Base-by-base conservation (phyloP, 306 rosid species). In the Fragaria iinumae region DNA sequence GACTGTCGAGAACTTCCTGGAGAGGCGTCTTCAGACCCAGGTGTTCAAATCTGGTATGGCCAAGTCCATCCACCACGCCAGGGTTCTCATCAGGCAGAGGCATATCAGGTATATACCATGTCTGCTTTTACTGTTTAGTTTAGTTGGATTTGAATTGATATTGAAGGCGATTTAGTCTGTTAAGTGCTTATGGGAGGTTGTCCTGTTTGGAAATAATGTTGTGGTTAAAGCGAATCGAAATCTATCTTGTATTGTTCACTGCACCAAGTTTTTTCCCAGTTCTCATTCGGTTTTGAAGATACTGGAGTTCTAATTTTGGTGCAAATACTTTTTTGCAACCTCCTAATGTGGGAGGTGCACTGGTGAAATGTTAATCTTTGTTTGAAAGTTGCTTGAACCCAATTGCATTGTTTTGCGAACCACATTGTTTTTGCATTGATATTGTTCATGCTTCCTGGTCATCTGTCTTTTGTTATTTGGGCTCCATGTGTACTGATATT, bases 1-100 rank as follows among this genome's bases (percentile, higher is more conserved):
- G 69, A 82, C 86, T 2, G 86, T 82, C 0, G 86, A 82, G 76
- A 82, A 74, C 73, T 82, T 82, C 75, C 82, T 82, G 36, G 86
- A 82, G 77, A 82, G 86, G 38, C 86, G 83, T 8, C 86, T 82
- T n/a, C 86, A 82, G 27, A 78, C 82, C 56, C 77, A 78, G 23
- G 86, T 77, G 14, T 70, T 79, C 73, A 79, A 79, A 20, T 16
- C 73, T 63, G 82, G 82, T 34, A 79, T 79, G 82, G 82, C 82
- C 56, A 79, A 79, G 77, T 79, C 82, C 71, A 72, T 79, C n/a
- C 82, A 79, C 67, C 82, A 79, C 6, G 83, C 83, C 66, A 75
- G 83, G 27, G 83, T 79, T 27, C 83, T 79, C 10, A 79, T 79
- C 9, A 79, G 83, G 74, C 83, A 79, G 73, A 73, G 83, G 78